Base-by-base conservation (phyloP, 73 alveolate genomes). In the Tetrahymena thermophila region DNA sequence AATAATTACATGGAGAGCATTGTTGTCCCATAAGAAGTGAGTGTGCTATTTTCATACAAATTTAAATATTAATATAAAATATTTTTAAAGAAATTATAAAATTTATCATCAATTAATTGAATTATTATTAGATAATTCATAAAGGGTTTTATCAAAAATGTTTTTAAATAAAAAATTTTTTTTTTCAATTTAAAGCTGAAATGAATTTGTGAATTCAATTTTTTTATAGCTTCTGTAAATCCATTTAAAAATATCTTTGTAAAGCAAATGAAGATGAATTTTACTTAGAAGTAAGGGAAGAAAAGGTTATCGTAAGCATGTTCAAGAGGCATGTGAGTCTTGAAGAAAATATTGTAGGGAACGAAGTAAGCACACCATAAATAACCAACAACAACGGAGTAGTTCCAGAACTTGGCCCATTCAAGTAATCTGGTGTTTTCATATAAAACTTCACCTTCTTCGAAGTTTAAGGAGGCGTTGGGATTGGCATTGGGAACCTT, bases 401-500 rank as follows among this genome's bases (percentile, higher is more conserved):
- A 96, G 43, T 96, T 97, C 98, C 98, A 98, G 97, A 97, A 95
- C 57, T 97, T 95, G 35, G 97, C 85, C 99, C 99, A 98, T 93
- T 98, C 99, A 84, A 93, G 93, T 43, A 98, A 95, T 94, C 97
- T 97, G 37, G 96, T 56, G 97, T 98, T 98, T 94, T 98, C 99
- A 96, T 98, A 98, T 71, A 98, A 94, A 17, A 96, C 96, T 95
- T 98, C 99, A 25, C 98, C 99, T 93, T 95, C 96, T 96, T 98
- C 99, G 94, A 98, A 98, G 97, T 96, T 98, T 34, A 98, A 96
- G 31, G 98, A 95, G 37, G 99, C 98, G 94, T 96, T 98, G 34
- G 99, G 99, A 94, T 97, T 98, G 97, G 96, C 96, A 19, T 98
- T 95, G 23, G 99, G 98, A 93, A 97, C 97, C 96, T 98, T 96